Evolutionary conservation across 805 yeast species (phyloP).

Genomic region (Metschnikowia shivogae): DNA sequence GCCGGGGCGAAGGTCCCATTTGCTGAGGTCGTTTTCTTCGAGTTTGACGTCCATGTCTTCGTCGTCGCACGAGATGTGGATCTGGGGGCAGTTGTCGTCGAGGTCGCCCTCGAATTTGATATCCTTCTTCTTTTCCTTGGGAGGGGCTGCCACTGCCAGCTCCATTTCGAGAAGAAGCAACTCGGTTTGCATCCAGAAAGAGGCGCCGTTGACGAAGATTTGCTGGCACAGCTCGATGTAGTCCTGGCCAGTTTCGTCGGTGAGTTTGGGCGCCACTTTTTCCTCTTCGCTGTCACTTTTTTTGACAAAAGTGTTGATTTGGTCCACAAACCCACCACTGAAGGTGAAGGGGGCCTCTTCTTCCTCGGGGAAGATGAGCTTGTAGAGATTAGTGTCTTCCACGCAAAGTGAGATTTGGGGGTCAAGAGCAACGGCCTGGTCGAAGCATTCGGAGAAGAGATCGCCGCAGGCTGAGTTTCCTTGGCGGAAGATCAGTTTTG

Average conservation of each 20-base stretch:
- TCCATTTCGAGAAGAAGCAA: constrained; percentile 5
- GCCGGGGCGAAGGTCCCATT: not conserved
- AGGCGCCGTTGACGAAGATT: not conserved
- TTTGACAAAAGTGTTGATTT: not conserved
- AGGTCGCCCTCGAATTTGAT: constrained; percentile 4
- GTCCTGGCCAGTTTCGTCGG: not conserved
- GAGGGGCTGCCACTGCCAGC: not conserved
- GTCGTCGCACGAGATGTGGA: not conserved
- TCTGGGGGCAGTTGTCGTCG: constrained; percentile 1
- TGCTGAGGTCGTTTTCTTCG: not conserved
- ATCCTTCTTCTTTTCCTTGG: not conserved
- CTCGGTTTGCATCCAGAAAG: constrained; percentile 8
- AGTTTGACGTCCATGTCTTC: not conserved
- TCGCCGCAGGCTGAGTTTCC: not conserved
- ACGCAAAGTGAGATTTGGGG: not conserved
- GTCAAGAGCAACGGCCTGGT: not conserved
- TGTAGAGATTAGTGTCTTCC: not conserved
- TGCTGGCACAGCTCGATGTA: constrained; percentile 5
- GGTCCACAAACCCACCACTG: not conserved
- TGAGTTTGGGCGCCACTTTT: not conserved
- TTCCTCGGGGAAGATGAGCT: constrained; percentile 3
- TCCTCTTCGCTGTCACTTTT: not conserved
- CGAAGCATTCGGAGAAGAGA: constrained; percentile 4
- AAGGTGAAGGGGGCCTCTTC: not conserved
- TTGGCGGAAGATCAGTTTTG: not conserved